Evolutionary conservation across 2,329 filamentous ascomycete genomes (phyloP).

Genomic region (Cryphonectria nitschkei): DNA sequence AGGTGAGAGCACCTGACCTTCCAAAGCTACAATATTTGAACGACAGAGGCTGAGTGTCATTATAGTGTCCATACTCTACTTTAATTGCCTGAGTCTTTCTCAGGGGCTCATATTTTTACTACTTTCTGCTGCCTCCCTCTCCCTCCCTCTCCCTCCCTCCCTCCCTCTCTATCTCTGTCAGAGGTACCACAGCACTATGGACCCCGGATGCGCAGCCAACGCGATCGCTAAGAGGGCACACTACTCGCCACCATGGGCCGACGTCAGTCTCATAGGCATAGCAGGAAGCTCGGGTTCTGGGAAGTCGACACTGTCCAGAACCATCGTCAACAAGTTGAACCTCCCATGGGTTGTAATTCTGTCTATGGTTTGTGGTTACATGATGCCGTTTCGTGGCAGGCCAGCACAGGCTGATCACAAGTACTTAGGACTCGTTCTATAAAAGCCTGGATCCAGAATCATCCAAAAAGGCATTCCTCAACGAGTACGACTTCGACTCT

Average conservation of each 20-base stretch:
- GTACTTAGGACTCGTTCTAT: slow-evolving; percentile 89
- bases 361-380: slow-evolving; percentile 75
- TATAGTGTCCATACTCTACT: background rate
- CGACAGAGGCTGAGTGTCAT: background rate
- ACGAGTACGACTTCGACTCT: slow-evolving; percentile 95
- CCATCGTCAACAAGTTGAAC: slow-evolving; percentile 87
- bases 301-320: slow-evolving; percentile 91
- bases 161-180: background rate
- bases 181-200: slow-evolving; percentile 19
- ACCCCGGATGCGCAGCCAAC: slow-evolving; percentile 36
- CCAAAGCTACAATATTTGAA: background rate
- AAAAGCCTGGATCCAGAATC: slow-evolving; percentile 82
- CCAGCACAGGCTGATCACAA: slow-evolving; percentile 1
- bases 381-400: slow-evolving; percentile 1
- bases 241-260: slow-evolving; percentile 94
- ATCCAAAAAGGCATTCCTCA: slow-evolving; percentile 78
- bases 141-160: too few species aligned
- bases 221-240: slow-evolving; percentile 65
- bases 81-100: background rate
- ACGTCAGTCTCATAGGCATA: slow-evolving; percentile 95
- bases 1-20: background rate
- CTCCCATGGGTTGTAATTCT: slow-evolving; percentile 97
- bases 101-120: background rate
- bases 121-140: too few species aligned
- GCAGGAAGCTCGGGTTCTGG: slow-evolving; percentile 93